phyloP scores from a whole-genome alignment of 345 rosid genomes.

The Rhizophora apiculata region DNA sequence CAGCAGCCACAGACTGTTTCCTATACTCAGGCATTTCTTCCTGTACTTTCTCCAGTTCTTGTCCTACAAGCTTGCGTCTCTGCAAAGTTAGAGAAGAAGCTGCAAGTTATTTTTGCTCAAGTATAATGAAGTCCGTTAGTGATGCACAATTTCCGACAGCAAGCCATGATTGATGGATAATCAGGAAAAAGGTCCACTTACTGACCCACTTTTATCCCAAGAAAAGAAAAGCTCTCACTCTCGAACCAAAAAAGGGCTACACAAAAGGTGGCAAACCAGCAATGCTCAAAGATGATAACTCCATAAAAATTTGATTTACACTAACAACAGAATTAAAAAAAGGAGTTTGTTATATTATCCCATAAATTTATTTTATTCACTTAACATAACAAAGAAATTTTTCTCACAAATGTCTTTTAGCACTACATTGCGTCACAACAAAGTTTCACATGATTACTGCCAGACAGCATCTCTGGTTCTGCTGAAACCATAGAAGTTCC shows the following conservation, averaged over 20 bases:
- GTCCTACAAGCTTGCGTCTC: constrained; percentile 70
- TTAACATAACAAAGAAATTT: no score
- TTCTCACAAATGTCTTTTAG: no score
- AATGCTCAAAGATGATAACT: neutral
- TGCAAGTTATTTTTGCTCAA: constrained; percentile 4
- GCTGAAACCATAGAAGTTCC: no score
- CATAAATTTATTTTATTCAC: no score
- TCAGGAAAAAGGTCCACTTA: constrained; percentile 5
- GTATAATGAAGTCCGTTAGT: constrained; percentile 1
- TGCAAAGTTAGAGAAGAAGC: constrained; percentile 26
- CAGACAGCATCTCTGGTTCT: no score
- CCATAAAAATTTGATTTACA: no score
- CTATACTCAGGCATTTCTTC: constrained; percentile 64
- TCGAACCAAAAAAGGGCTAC: neutral
- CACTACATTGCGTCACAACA: no score
- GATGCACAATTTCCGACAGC: neutral
- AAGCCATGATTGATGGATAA: constrained; percentile 1
- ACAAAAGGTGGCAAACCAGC: neutral
- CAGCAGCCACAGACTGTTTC: constrained; percentile 57
- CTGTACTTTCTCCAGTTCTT: constrained; percentile 65
- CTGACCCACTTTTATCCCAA: neutral
- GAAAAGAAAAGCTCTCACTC: neutral
- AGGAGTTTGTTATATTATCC: no score
- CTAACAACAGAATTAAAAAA: no score
- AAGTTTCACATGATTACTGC: no score